Evolutionary conservation across 2,329 filamentous ascomycete genomes (phyloP), one percentile per base, ranked within the genome.

Genomic region (Talaromyces piceae): DNA sequence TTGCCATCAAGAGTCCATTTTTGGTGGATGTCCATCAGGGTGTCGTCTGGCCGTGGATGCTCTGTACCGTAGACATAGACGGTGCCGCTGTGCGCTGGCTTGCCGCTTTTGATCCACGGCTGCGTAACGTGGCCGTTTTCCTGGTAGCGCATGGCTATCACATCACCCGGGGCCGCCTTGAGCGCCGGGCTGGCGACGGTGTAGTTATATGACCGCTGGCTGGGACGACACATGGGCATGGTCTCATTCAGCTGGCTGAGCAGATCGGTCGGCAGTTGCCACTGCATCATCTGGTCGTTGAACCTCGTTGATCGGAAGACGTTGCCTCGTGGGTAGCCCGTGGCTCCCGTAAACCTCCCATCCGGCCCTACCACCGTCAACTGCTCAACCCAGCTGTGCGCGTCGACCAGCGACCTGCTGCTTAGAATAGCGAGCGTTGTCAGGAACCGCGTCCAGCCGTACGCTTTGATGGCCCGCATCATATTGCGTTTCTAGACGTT

Each of bases 341-440:
- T 73, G 6, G 77, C 67, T 25, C 86, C 86, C 18, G 83, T 73
- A 64, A 90, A 88, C 28, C 81, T 81, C 50, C 90, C 91, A 60
- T 89, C 86, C 25, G 80, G 67, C 49, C 82, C 80, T 65, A 96
- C 83, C 52, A 82, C 81, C 55, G 76, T 80, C 46, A 91, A 75
- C 61, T 84, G 76, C 69, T 96, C 90, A 45, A 91, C 78, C 91
- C 91, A 96, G 16, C 83, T 86, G 70, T 96, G 91, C 30, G 81
- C 84, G 25, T 56, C 53, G 20, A 62, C 57, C 25, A 63, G 56
- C 5, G 64, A 53, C n/a, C n/a, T n/a, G 43, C 60, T 54, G 37
- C 71, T 50, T 27, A 64, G 47, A 25, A 54, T 53, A 46, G 45
- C 50, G 47, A 31, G 43, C n/a, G n/a, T n/a, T 30, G 49, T 27